These are phyloP conservation scores for Fusarium proliferatum DNA, from an alignment of 2,329 filamentous ascomycete species.

Conservation along the genomic window DNA sequence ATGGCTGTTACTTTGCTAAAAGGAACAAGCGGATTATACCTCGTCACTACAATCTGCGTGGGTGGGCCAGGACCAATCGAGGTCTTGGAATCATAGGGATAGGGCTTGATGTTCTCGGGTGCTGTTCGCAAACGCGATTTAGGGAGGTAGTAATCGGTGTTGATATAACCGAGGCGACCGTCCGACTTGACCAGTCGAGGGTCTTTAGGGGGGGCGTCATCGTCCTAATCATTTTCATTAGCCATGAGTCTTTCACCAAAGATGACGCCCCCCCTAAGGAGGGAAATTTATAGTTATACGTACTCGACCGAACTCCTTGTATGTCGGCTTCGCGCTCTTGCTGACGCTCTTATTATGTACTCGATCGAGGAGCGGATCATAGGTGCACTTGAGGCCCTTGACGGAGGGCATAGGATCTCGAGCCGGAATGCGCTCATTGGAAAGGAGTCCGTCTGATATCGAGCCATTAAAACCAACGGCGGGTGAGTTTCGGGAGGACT, in stretches of 20 bases:
- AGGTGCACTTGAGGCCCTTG: constrained; percentile 68
- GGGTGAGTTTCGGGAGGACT: constrained; percentile 43
- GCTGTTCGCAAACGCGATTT: constrained; percentile 78
- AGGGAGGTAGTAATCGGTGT: constrained; percentile 74
- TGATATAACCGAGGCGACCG: constrained; percentile 74
- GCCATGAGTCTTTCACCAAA: constrained; percentile 62
- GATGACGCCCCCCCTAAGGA: constrained; percentile 70
- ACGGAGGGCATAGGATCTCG: constrained; percentile 66
- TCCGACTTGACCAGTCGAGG: constrained; percentile 78
- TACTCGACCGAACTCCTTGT: constrained; percentile 75
- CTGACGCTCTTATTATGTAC: constrained; percentile 61
- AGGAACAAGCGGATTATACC: constrained; percentile 90
- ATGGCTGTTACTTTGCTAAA: constrained; percentile 80
- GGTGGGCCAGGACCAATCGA: constrained; percentile 91
- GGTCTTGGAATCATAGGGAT: constrained; percentile 82
- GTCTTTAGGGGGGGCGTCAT: constrained; percentile 82
- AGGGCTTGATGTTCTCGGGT: constrained; percentile 84
- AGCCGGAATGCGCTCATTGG: constrained; percentile 61
- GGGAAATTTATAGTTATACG: constrained; percentile 62
- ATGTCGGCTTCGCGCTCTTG: constrained; percentile 69
- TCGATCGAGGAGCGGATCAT: constrained; percentile 69
- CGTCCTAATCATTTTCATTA: constrained; percentile 75
- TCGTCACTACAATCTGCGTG: constrained; percentile 90
- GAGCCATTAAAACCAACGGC: constrained; percentile 48
- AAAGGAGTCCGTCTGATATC: constrained; percentile 50